Evolutionary conservation across 345 rosid genomes (phyloP).

Genomic region (Litchi chinensis): DNA sequence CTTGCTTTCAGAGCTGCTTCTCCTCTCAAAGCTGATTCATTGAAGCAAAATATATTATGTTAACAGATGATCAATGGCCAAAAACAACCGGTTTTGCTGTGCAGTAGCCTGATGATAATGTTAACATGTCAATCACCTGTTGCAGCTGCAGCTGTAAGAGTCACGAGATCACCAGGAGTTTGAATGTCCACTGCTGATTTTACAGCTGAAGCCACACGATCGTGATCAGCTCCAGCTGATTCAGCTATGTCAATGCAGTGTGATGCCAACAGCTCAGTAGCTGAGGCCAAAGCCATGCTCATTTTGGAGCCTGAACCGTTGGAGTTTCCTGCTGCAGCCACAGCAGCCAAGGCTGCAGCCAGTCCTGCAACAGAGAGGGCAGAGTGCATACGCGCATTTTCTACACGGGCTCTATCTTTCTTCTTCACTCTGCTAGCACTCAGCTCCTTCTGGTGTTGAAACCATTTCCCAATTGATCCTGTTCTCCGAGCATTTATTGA

Average conservation of each 20-base stretch:
- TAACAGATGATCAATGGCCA: neutral
- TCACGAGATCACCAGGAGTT: constrained; percentile 79
- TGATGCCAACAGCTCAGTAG: constrained; percentile 85
- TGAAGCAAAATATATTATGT: neutral
- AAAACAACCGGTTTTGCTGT: neutral
- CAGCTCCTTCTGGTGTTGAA: constrained; percentile 66
- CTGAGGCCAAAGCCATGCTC: constrained; percentile 79
- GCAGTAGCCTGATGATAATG: neutral
- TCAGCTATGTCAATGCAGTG: constrained; percentile 91
- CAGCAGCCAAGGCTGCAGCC: constrained; percentile 95
- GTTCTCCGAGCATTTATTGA: constrained; percentile 52
- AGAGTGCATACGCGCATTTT: constrained; percentile 75
- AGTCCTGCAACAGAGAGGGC: constrained; percentile 83
- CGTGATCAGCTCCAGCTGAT: constrained; percentile 73
- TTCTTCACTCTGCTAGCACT: constrained; percentile 50
- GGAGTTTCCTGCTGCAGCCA: constrained; percentile 58
- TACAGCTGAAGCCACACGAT: constrained; percentile 66
- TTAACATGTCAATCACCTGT: constrained; percentile 54
- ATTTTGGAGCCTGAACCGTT: constrained; percentile 54
- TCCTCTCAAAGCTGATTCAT: constrained; percentile 76
- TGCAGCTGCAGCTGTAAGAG: constrained; percentile 97
- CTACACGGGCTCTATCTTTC: constrained; percentile 78
- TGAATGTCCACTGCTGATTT: constrained; percentile 81
- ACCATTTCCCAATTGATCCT: constrained; percentile 83
- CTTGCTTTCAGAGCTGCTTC: constrained; percentile 81